Evolutionary conservation across 176 grass and related monocot genomes (phyloP), one percentile per base, ranked within the genome.

Genomic region (Alopecurus myosuroides): DNA sequence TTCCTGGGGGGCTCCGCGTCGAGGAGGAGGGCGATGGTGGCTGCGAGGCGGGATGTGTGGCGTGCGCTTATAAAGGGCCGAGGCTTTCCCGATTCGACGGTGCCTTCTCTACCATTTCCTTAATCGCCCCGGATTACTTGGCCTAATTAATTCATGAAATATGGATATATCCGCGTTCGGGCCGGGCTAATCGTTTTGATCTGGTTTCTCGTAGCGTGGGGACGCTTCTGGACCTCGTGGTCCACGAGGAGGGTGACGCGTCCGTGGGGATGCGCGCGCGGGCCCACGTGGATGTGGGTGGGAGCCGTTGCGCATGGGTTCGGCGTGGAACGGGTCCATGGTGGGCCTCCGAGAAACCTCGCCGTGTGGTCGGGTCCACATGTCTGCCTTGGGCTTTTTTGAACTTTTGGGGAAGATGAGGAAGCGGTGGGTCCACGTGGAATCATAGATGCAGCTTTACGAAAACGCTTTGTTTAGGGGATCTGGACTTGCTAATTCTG

Each of bases 31-130:
- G n/a, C 17, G 46, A 22, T 2, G 37, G 3, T 50, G 45, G 31
- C 25, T 56, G 75, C 15, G 46, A 40, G 40, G 31, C 9, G 41
- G 44, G 23, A 34, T 73, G 71, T 74, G 33, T 19, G 70, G 71
- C 61, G 72, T 66, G 72, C 56, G 77, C 11, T 85, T 86, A 82
- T 82, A 86, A 64, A 86, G 64, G 64, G 70, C 31, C 20, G 11
- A 19, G 18, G 9, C 40, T 56, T 85, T 77, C 49, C 62, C 74
- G 20, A 70, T 85, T n/a, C 49, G 75, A 70, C 66, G 33, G 23
- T 82, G 18, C 26, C 57, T 45, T 63, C 17, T 28, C 56, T 0
- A 60, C 55, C 3, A 68, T 28, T 30, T 40, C 57, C 40, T 55
- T 70, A 56, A 82, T 55, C 28, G 19, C 58, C 13, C 18, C 40